Percentiles rank a stretch among this genome's conserved stretches.
Evolutionary conservation across 1,284 basidiomycete species (phyloP).

Genomic region (Austropuccinia psidii): DNA sequence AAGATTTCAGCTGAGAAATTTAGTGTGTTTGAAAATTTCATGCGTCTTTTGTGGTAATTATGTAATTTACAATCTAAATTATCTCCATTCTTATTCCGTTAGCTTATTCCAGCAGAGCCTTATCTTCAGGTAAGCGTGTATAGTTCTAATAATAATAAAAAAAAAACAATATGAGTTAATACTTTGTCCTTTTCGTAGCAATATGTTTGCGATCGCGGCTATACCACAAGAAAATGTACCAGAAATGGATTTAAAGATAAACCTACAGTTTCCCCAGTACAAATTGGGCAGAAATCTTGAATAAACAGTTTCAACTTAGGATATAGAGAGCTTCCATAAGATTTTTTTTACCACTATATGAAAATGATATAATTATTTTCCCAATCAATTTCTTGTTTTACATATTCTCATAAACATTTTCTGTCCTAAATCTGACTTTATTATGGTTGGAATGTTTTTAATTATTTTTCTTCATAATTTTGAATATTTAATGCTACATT

Average conservation of each 20-base stretch:
- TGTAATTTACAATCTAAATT: neutral
- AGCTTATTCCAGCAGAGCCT: neutral
- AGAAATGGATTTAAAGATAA: constrained; percentile 7
- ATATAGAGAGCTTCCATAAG: too few species aligned
- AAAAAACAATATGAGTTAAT: neutral
- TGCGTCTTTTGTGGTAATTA: neutral
- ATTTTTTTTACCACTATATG: too few species aligned
- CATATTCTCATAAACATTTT: too few species aligned
- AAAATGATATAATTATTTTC: too few species aligned
- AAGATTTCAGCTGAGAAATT: neutral
- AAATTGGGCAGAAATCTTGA: too few species aligned
- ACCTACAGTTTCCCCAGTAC: too few species aligned
- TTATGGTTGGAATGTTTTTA: too few species aligned
- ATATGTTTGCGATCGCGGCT: constrained; percentile 26
- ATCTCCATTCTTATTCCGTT: neutral
- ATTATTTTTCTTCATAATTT: too few species aligned
- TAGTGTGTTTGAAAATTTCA: neutral
- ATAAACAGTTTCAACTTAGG: too few species aligned
- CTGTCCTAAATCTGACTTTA: too few species aligned
- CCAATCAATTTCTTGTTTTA: too few species aligned
- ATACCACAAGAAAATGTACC: neutral
- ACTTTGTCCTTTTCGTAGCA: neutral
- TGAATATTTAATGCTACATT: too few species aligned
- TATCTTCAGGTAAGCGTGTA: neutral
- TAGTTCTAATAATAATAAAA: neutral